Evolutionary conservation across 164 flowering plant species (phyloP).

Genomic region (Stephania cephalantha): DNA sequence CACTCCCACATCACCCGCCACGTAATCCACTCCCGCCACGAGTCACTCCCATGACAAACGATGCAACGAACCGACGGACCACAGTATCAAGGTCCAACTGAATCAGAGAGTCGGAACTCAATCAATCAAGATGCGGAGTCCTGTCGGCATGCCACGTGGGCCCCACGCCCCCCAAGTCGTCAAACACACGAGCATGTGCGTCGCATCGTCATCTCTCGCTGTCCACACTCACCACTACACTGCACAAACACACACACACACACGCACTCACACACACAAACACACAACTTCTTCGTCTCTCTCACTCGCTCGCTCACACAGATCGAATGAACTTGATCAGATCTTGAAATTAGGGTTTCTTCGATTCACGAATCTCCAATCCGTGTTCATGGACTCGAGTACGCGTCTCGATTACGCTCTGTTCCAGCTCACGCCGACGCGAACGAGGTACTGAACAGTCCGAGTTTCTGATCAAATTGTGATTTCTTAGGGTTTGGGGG

Average conservation of each 20-base stretch:
- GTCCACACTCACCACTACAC: neutral
- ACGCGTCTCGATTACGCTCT: slow-evolving; percentile 51
- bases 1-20: neutral
- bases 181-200: slow-evolving; percentile 21
- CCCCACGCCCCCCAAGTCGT: slow-evolving; percentile 6
- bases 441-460: slow-evolving; percentile 54
- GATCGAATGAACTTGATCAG: no score
- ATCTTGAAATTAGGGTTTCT: no score
- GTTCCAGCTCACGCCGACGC: slow-evolving; percentile 85
- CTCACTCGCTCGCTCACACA: slow-evolving; percentile 11
- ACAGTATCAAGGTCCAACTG: neutral
- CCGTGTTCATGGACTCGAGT: slow-evolving; percentile 29
- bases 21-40: neutral
- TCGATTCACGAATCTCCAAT: no score
- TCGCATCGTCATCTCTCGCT: slow-evolving; percentile 18
- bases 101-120: neutral
- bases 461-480: neutral
- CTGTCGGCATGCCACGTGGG: slow-evolving; percentile 22
- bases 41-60: neutral
- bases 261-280: no score
- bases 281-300: neutral
- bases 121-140: neutral
- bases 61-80: neutral
- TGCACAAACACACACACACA: no score
- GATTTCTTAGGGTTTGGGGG: neutral